Conservation (phyloP, 2,329 filamentous ascomycete species). For the Diplodia sapinea region DNA sequence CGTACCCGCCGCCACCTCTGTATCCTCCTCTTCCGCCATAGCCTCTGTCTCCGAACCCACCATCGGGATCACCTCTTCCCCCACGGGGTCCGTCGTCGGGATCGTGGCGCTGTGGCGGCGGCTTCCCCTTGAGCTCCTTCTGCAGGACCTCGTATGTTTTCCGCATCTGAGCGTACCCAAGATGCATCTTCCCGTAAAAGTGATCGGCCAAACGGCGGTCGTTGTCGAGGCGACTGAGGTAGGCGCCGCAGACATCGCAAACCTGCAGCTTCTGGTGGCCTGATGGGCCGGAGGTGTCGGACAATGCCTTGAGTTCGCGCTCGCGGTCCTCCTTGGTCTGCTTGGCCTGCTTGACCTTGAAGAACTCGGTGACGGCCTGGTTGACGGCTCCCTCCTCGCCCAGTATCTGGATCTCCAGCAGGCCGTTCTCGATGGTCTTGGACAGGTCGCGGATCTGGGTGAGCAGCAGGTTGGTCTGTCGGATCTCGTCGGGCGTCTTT, state of each 20-base stretch:
- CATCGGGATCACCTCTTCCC: slow-evolving; percentile 50
- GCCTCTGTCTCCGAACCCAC: slow-evolving; percentile 36
- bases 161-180: slow-evolving; percentile 97
- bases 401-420: slow-evolving; percentile 84
- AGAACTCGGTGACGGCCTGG: slow-evolving; percentile 84
- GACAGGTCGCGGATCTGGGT: slow-evolving; percentile 84
- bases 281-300: slow-evolving; percentile 88
- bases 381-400: slow-evolving; percentile 82
- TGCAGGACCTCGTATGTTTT: slow-evolving; percentile 88
- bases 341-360: slow-evolving; percentile 80
- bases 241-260: slow-evolving; percentile 97
- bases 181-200: slow-evolving; percentile 99
- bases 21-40: slow-evolving; percentile 54
- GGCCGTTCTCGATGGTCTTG: slow-evolving; percentile 77
- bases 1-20: slow-evolving; percentile 47
- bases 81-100: slow-evolving; percentile 41
- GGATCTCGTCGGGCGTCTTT: slow-evolving; percentile 97
- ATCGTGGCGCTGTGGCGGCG: slow-evolving; percentile 59
- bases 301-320: slow-evolving; percentile 85
- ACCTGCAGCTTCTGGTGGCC: slow-evolving; percentile 98
- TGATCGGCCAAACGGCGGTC: slow-evolving; percentile 93
- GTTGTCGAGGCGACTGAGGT: slow-evolving; percentile 89
- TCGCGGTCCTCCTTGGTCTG: slow-evolving; percentile 83
- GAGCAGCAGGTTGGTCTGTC: slow-evolving; percentile 88
- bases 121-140: slow-evolving; percentile 80